phyloP scores from a whole-genome alignment of 148 eudicot species.

The Drosera capensis region DNA sequence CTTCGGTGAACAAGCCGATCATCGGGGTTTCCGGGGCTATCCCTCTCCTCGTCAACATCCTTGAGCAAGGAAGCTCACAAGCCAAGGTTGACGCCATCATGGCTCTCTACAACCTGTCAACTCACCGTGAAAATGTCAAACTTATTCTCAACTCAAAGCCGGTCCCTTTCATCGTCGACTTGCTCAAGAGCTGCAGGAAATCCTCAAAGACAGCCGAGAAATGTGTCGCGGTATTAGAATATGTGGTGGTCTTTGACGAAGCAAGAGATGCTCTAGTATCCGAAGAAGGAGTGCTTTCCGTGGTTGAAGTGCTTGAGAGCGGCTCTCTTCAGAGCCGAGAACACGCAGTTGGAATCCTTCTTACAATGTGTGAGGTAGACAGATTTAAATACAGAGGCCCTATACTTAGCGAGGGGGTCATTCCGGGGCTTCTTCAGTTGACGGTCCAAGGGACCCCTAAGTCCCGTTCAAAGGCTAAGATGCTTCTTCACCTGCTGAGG shows the following conservation, averaged over 20 bases:
- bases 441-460: conserved; percentile 82
- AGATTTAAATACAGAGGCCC: conserved; percentile 64
- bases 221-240: conserved; percentile 68
- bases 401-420: conserved; percentile 83
- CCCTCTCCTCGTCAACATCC: conserved; percentile 64
- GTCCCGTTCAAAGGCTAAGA: conserved; percentile 66
- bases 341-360: conserved; percentile 72
- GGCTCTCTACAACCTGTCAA: conserved; percentile 91
- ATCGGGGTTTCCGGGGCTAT: conserved; percentile 63
- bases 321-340: conserved; percentile 78
- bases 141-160: conserved; percentile 48
- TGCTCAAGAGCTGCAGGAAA: conserved; percentile 63
- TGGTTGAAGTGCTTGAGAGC: conserved; percentile 76
- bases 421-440: conserved; percentile 90
- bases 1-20: conserved; percentile 57
- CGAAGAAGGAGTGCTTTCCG: conserved; percentile 77
- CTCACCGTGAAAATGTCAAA: conserved; percentile 32
- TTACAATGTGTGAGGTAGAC: conserved; percentile 69
- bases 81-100: conserved; percentile 70
- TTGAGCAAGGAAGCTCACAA: conserved; percentile 44
- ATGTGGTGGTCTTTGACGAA: conserved; percentile 45
- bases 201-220: conserved; percentile 74
- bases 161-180: conserved; percentile 36
- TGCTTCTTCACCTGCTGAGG: conserved; percentile 53
- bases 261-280: conserved; percentile 42